Evolutionary conservation across 2,329 filamentous ascomycete species (phyloP), one percentile per base, ranked within the genome.

Genomic region (Aphanocladium album): DNA sequence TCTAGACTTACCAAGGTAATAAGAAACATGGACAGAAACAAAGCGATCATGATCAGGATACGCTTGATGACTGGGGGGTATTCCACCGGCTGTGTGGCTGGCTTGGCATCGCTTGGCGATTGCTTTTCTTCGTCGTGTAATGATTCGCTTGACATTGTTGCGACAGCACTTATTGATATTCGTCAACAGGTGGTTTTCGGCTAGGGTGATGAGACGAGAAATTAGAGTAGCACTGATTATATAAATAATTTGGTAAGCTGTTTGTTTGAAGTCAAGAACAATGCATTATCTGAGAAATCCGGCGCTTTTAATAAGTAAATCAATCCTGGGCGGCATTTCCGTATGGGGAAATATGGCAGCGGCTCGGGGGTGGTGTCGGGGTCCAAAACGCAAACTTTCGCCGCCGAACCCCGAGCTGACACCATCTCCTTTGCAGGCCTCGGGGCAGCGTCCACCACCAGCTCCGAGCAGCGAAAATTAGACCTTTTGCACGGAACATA

Each of bases 21-120:
- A n/a, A 82, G 72, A 65, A 82, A 82, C 52, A 82, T 70, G 17
- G 50, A 47, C 11, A 60, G 43, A 19, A 49, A 54, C 14, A 54
- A 17, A 4, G 51, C 58, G 43, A 35, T 23, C 56, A 58, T 58
- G 8, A 58, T 45, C 9, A 58, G 35, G 9, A 58, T 21, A 2
- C 46, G 56, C 12, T 43, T 45, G 7, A 21, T 14, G 8, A 27
- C 25, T 9, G 56, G 56, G 1, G 56, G 56, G 14, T 58, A 51
- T 58, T 58, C 25, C 12, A 45, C 35, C n/a, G 17, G 45, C 14
- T 51, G 14, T 3, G 19, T 12, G n/a, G 19, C 35, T 7, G 46
- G 47, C 27, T 51, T 39, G 35, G 47, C n/a, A 7, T 50, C 46
- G 4, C 1, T 27, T 17, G 25, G 47, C 2, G 35, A 41, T 43